Evolutionary conservation across 371 early-diverging fungal species (phyloP).

Genomic region (Dinochytrium kinnereticum): DNA sequence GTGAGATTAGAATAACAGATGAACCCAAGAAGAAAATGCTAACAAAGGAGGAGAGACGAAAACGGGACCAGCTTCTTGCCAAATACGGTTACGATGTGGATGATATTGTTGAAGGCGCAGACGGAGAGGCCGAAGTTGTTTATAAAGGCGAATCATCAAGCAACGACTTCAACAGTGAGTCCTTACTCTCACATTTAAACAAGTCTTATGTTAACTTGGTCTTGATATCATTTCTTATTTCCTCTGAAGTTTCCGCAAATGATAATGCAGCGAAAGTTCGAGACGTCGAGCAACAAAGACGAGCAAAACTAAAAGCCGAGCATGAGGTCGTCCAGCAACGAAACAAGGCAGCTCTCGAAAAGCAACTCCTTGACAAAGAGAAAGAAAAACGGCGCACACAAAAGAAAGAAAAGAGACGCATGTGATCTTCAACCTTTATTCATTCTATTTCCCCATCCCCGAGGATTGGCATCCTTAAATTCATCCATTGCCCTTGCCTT

Average conservation of each 20-base stretch:
- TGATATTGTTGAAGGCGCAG: conserved; percentile 49
- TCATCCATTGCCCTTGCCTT: conserved; percentile 91
- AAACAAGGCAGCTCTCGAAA: conserved; percentile 43
- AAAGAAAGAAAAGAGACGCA: conserved; percentile 51
- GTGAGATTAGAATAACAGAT: not conserved
- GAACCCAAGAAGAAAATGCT: conserved; percentile 22
- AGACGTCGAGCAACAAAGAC: conserved; percentile 37
- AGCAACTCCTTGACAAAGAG: conserved; percentile 48
- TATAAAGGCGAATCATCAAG: conserved; percentile 32
- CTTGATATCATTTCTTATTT: too few relatives aligned
- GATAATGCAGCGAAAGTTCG: conserved; percentile 41
- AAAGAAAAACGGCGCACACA: conserved; percentile 49
- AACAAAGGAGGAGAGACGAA: conserved; percentile 37
- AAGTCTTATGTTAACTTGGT: too few relatives aligned
- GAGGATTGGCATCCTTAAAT: conserved; percentile 89
- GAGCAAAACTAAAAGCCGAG: conserved; percentile 28
- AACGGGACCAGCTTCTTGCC: conserved; percentile 38
- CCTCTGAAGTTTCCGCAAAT: conserved; percentile 25
- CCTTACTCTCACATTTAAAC: too few relatives aligned
- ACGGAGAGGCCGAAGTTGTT: conserved; percentile 49
- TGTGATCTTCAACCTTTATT: conserved; percentile 54
- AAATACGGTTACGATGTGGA: conserved; percentile 48
- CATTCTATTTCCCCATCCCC: conserved; percentile 85
- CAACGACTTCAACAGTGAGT: not conserved
- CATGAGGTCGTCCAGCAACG: conserved; percentile 28